phyloP scores from a whole-genome alignment of 768 basidiomycete genomes.

The Leccinum arenicola region DNA sequence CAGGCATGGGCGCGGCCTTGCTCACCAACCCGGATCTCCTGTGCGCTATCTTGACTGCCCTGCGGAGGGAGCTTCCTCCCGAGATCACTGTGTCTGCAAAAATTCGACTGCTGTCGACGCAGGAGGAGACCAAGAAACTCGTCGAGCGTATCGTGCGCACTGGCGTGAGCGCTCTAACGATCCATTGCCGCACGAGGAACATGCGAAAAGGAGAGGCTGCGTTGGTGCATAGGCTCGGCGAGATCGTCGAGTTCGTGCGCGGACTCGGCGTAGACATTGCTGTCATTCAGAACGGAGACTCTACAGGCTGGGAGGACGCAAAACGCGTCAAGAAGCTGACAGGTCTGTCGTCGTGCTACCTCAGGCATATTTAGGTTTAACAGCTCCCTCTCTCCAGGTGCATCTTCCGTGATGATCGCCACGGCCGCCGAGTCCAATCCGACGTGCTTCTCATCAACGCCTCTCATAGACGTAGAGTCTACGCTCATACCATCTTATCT shows the following conservation, averaged over 20 bases:
- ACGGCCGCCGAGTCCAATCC: constrained; percentile 93
- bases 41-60: constrained; percentile 79
- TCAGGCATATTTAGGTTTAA: neutral
- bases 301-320: constrained; percentile 73
- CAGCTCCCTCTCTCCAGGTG: constrained; percentile 43
- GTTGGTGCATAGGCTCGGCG: constrained; percentile 69
- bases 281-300: constrained; percentile 94
- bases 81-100: constrained; percentile 91
- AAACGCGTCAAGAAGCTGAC: constrained; percentile 72
- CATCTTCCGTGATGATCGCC: constrained; percentile 94
- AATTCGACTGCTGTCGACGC: constrained; percentile 82
- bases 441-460: constrained; percentile 73
- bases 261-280: constrained; percentile 75
- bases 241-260: constrained; percentile 85
- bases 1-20: constrained; percentile 96
- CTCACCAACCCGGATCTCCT: constrained; percentile 89
- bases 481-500: constrained; percentile 72
- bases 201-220: constrained; percentile 87
- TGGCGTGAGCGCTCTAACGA: constrained; percentile 85
- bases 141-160: constrained; percentile 85
- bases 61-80: constrained; percentile 68
- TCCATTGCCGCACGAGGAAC: constrained; percentile 91
- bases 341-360: constrained; percentile 41
- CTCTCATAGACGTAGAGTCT: constrained; percentile 64
- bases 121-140: constrained; percentile 86